Percentiles rank a stretch among this genome's conserved stretches.
These are phyloP conservation scores for Rhododendron simsii DNA, from an alignment of 148 eudicot genomes.

Conservation along the genomic window DNA sequence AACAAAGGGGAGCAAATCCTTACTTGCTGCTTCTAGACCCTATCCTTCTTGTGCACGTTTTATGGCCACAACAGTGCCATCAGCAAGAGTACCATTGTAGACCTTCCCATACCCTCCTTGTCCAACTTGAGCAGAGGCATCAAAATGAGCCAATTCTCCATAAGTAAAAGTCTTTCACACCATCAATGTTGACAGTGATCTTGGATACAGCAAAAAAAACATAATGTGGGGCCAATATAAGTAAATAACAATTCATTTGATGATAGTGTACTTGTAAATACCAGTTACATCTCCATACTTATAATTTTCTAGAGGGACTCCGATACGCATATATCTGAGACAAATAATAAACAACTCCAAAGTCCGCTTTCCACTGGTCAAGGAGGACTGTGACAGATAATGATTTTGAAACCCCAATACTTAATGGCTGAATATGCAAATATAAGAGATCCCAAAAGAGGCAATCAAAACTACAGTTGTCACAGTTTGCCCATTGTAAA, in stretches of 20 bases:
- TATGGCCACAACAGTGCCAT: constrained; percentile 59
- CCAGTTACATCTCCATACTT: background rate
- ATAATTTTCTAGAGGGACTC: background rate
- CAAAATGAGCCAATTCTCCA: constrained; percentile 61
- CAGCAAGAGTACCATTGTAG: constrained; percentile 59
- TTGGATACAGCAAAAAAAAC: constrained; percentile 49
- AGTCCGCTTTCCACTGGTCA: background rate
- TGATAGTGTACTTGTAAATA: background rate
- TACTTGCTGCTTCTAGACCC: too few species aligned
- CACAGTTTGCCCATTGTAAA: background rate
- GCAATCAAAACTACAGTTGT: background rate
- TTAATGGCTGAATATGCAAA: background rate
- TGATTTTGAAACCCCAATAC: background rate
- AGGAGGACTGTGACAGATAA: background rate
- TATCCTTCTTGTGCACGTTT: constrained; percentile 85
- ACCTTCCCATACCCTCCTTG: constrained; percentile 96
- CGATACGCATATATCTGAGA: background rate
- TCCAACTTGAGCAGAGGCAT: constrained; percentile 59
- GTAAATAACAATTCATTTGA: background rate
- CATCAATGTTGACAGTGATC: constrained; percentile 63
- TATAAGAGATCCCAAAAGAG: background rate
- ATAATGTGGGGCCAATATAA: background rate
- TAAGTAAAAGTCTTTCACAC: constrained; percentile 66
- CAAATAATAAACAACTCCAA: constrained; percentile 9
- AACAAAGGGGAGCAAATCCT: too few species aligned